These are phyloP conservation scores for Trifolium fragiferum DNA, from an alignment of 306 rosid genomes.

Conservation along the genomic window DNA sequence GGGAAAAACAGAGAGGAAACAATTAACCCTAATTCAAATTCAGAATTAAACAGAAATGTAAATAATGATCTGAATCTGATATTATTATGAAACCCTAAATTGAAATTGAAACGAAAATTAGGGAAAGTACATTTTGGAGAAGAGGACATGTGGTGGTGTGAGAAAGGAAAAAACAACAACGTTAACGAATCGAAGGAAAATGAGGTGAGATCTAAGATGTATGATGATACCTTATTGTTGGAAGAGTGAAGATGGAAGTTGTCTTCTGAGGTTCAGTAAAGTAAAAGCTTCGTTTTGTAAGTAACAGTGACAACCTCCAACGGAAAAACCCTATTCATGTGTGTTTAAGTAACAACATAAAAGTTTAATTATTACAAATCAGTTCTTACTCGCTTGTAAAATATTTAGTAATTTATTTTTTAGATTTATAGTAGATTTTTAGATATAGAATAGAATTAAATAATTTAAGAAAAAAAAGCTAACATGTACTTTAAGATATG, in stretches of 20 bases:
- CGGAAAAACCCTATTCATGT: background rate
- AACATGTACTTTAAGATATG: no score
- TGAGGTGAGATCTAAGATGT: background rate
- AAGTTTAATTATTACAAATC: no score
- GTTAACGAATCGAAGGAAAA: background rate
- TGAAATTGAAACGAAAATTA: background rate
- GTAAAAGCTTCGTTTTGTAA: background rate
- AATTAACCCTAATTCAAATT: slow-evolving; percentile 5
- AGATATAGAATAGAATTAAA: no score
- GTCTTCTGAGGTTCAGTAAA: slow-evolving; percentile 13
- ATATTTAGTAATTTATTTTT: no score
- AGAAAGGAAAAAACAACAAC: background rate
- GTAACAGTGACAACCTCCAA: slow-evolving; percentile 4
- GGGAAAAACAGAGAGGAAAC: background rate
- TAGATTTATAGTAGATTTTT: no score
- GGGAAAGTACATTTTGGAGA: slow-evolving; percentile 1
- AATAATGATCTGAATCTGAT: background rate
- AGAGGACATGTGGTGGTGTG: background rate
- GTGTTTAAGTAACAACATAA: no score
- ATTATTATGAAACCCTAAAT: slow-evolving; percentile 4
- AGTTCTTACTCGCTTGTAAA: no score
- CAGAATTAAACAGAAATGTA: slow-evolving; percentile 9
- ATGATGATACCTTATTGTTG: slow-evolving; percentile 2
- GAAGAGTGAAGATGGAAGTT: slow-evolving; percentile 20
- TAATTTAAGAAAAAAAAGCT: no score